A percentile compares a stretch with the other conserved stretches of the same genome.
phyloP scores from a whole-genome alignment of 371 early-diverging fungal species.

The Mortierella sp. region DNA sequence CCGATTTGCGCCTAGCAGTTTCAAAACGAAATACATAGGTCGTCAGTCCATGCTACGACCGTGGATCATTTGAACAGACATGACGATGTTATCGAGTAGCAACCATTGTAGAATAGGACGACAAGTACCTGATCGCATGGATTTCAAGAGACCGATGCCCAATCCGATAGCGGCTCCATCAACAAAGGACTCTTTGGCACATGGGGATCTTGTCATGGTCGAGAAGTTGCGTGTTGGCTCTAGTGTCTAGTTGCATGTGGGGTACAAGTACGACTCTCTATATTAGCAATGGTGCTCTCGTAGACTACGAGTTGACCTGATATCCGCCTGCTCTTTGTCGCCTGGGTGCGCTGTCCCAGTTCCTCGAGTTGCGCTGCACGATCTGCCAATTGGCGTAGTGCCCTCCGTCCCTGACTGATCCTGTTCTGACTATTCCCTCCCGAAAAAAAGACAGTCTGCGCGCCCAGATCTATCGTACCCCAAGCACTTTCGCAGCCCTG shows the following conservation, averaged over 20 bases:
- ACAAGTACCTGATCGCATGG: slow-evolving; percentile 35
- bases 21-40: not conserved
- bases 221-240: slow-evolving; percentile 47
- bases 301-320: too few relatives aligned
- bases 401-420: too few relatives aligned
- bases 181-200: slow-evolving; percentile 53
- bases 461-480: too few relatives aligned
- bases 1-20: slow-evolving; percentile 24
- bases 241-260: slow-evolving; percentile 26
- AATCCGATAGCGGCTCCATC: slow-evolving; percentile 50
- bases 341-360: too few relatives aligned
- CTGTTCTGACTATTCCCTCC: too few relatives aligned
- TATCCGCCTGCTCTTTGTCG: not conserved
- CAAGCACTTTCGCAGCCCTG: too few relatives aligned
- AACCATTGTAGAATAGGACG: not conserved
- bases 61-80: not conserved
- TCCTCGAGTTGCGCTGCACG: too few relatives aligned
- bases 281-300: too few relatives aligned
- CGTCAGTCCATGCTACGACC: not conserved
- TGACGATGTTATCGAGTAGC: not conserved
- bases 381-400: too few relatives aligned
- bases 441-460: too few relatives aligned
- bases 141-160: slow-evolving; percentile 49
- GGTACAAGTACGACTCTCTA: not conserved
- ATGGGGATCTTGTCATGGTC: slow-evolving; percentile 52